Evolutionary conservation across 1,284 basidiomycete species (phyloP), one percentile per base, ranked within the genome.

Genomic region (Hemileia vastatrix): DNA sequence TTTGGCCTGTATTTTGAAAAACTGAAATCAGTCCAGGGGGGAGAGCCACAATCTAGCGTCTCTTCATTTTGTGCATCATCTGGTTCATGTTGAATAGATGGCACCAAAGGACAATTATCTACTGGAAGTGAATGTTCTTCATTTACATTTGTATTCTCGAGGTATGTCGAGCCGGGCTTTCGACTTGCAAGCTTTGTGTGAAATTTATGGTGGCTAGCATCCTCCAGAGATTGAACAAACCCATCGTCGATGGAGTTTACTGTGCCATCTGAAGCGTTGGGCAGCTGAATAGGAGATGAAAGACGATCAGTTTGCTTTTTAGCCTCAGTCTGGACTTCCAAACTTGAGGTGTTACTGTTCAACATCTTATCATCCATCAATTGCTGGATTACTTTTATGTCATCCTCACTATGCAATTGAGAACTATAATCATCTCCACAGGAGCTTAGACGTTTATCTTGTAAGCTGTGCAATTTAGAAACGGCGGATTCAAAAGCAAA

Each of bases 261-360:
- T 13, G 32, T 11, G 18, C 56, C 27, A 15, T 18, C 36, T 4
- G 44, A 4, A 57, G 23, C 32, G 27, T 49, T 18, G 8, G 6
- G 24, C 8, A 60, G 15, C 18, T 45, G 44, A 43, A 60, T 52
- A 1, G 51, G 51, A 4, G 58, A 60, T 3, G 49, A 53, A 9
- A 58, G 23, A 24, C 43, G 57, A 6, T 55, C 54, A 11, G 54
- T 15, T 23, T 55, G 54, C 18, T 55, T 40, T 2, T 55, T 44
- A 27, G 40, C 54, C 13, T 55, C 40, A 18, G 54, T 44, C 32
- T 43, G 31, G 44, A n/a, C 21, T 5, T 2, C n/a, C 4, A 45
- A 6, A 45, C n/a, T n/a, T 45, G 27, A 43, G 19, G 6, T 21
- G 6, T 19, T 36, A 27, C 18, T 18, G 27, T 4, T 31, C 49